A percentile compares a stretch with the other conserved stretches of the same genome.
These are phyloP conservation scores for Aspergillus affinis DNA, from an alignment of 495 filamentous ascomycete species.

Conservation along the genomic window DNA sequence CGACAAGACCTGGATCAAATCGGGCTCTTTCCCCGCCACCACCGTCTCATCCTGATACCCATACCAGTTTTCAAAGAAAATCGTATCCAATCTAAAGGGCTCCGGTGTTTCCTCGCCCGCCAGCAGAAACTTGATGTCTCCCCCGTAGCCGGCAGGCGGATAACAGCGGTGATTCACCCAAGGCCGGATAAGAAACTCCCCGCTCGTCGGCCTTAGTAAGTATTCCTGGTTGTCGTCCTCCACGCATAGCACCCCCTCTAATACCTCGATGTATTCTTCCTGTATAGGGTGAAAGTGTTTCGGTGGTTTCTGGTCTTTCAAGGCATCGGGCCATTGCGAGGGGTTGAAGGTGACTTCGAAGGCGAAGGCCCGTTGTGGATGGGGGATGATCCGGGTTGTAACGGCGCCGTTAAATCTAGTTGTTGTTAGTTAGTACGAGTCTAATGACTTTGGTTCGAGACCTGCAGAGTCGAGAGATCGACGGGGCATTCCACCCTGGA, in stretches of 20 bases:
- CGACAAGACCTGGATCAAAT: constrained; percentile 1
- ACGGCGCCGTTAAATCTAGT: constrained; percentile 5
- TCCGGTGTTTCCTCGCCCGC: background rate
- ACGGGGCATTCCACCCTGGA: background rate
- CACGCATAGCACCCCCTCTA: background rate
- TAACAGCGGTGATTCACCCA: constrained; percentile 1
- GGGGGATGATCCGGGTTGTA: background rate
- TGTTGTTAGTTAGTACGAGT: background rate
- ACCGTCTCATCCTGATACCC: constrained; percentile 2
- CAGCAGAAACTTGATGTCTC: background rate
- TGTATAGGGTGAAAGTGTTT: background rate
- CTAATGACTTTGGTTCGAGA: background rate
- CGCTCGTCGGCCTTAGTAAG: background rate
- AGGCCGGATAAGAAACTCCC: background rate
- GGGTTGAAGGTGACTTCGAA: background rate
- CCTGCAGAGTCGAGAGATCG: no score
- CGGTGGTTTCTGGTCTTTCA: background rate
- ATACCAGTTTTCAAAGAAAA: constrained; percentile 4
- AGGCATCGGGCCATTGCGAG: background rate
- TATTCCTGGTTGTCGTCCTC: background rate
- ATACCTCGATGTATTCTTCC: constrained; percentile 3
- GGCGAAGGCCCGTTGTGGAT: background rate
- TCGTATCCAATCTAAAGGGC: background rate
- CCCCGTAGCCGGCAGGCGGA: background rate
- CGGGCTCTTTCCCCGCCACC: background rate